Conservation (phyloP, 257 asterid species). For the Scutellaria minor region DNA sequence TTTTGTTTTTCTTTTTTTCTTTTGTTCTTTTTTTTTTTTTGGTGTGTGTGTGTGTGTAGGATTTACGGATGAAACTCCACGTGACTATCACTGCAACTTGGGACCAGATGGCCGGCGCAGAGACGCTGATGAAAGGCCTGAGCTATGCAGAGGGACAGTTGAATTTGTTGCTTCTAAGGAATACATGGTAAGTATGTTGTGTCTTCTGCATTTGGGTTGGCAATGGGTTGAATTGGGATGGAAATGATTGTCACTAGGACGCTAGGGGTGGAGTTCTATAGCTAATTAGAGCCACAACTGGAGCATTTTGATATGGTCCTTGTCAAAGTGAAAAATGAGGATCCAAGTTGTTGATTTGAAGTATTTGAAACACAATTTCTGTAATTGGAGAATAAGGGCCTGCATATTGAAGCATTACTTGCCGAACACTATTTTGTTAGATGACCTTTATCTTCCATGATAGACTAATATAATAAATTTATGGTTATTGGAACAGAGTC, state of each 20-base stretch:
- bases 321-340: constrained; percentile 7
- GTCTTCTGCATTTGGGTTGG: constrained; percentile 4
- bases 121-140: constrained; percentile 99
- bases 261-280: constrained; percentile 11
- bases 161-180: constrained; percentile 96
- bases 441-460: no score
- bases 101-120: constrained; percentile 99
- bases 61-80: constrained; percentile 93
- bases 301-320: constrained; percentile 1
- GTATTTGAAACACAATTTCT: no score
- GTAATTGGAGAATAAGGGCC: no score
- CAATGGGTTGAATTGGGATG: constrained; percentile 21
- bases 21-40: not conserved
- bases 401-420: no score
- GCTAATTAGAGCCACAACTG: constrained; percentile 7
- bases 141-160: constrained; percentile 96
- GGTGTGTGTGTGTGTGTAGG: constrained; percentile 55
- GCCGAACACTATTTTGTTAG: no score
- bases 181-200: constrained; percentile 72
- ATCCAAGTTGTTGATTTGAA: constrained; percentile 11
- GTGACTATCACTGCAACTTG: constrained; percentile 96
- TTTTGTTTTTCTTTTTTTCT: constrained; percentile 20
- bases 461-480: no score
- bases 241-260: constrained; percentile 25
- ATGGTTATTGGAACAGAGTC: no score